A percentile compares a stretch with the other conserved stretches of the same genome.
Evolutionary conservation across 768 basidiomycete genomes (phyloP).

Genomic region (Mycena latifolia): DNA sequence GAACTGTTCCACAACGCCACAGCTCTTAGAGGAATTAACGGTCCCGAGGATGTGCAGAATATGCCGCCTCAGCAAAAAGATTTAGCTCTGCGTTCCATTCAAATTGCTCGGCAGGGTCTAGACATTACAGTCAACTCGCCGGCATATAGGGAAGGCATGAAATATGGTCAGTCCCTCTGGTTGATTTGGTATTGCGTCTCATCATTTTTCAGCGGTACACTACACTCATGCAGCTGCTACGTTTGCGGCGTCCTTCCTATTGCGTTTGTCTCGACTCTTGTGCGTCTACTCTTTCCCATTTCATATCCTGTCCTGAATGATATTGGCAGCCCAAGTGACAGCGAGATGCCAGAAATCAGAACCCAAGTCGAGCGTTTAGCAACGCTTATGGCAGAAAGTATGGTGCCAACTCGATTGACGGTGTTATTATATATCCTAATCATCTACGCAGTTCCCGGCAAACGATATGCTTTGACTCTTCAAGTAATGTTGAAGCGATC

Average conservation of each 20-base stretch:
- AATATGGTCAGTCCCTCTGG: constrained; percentile 72
- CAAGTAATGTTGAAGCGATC: constrained; percentile 90
- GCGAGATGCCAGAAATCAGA: constrained; percentile 80
- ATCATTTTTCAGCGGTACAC: constrained; percentile 73
- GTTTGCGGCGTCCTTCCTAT: constrained; percentile 90
- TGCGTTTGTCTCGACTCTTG: constrained; percentile 91
- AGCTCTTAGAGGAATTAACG: constrained; percentile 84
- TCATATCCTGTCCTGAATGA: constrained; percentile 5
- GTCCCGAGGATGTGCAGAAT: constrained; percentile 86
- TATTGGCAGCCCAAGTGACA: constrained; percentile 78
- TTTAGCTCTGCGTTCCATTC: constrained; percentile 85
- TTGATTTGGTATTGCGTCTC: constrained; percentile 17
- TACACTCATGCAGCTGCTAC: constrained; percentile 95
- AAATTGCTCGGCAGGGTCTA: constrained; percentile 82
- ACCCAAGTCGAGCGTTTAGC: constrained; percentile 84
- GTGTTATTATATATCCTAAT: not conserved
- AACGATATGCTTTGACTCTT: constrained; percentile 91
- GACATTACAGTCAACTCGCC: constrained; percentile 89
- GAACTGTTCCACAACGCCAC: constrained; percentile 89
- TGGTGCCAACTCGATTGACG: constrained; percentile 39
- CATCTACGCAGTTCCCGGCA: constrained; percentile 81
- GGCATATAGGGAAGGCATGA: constrained; percentile 91
- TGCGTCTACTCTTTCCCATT: constrained; percentile 52
- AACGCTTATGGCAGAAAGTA: constrained; percentile 83
- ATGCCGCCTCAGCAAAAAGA: constrained; percentile 86